Percentiles rank a stretch among this genome's conserved stretches.
Conservation (phyloP, 352 stramenopile genomes). For the Phytophthora sp. region DNA sequence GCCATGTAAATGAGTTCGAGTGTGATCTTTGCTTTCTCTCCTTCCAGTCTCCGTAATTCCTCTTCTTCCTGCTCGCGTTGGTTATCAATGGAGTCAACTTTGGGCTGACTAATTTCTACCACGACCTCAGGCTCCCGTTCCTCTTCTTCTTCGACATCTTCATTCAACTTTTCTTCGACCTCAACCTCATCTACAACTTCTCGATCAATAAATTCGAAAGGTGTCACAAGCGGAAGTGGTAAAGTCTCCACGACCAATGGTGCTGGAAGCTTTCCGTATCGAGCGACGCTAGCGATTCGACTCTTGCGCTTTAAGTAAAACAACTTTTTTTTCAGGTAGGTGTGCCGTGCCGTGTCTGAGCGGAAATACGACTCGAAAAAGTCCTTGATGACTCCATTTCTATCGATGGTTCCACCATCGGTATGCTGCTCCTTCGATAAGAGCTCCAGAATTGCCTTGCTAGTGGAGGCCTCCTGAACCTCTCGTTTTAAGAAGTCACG, state of each 20-base stretch:
- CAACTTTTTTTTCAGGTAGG: conserved; percentile 61
- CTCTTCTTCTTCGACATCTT: conserved; percentile 19
- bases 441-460: conserved; percentile 40
- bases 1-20: conserved; percentile 37
- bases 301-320: conserved; percentile 48
- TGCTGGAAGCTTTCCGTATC: conserved; percentile 49
- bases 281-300: conserved; percentile 44
- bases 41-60: conserved; percentile 18
- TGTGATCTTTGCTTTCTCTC: conserved; percentile 19
- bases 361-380: conserved; percentile 61
- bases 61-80: conserved; percentile 33
- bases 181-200: conserved; percentile 14
- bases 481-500: conserved; percentile 60
- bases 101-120: conserved; percentile 3
- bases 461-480: conserved; percentile 45
- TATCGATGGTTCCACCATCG: conserved; percentile 7
- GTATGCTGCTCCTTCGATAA: conserved; percentile 35
- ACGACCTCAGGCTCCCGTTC: neutral
- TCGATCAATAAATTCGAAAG: conserved; percentile 42
- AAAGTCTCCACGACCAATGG: conserved; percentile 56
- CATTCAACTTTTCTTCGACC: neutral
- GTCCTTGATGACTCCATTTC: conserved; percentile 18
- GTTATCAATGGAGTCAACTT: conserved; percentile 10
- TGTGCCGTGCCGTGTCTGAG: conserved; percentile 40
- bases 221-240: conserved; percentile 27